Conservation (phyloP, 2,329 filamentous ascomycete genomes). For the Coniochaeta sp. region DNA sequence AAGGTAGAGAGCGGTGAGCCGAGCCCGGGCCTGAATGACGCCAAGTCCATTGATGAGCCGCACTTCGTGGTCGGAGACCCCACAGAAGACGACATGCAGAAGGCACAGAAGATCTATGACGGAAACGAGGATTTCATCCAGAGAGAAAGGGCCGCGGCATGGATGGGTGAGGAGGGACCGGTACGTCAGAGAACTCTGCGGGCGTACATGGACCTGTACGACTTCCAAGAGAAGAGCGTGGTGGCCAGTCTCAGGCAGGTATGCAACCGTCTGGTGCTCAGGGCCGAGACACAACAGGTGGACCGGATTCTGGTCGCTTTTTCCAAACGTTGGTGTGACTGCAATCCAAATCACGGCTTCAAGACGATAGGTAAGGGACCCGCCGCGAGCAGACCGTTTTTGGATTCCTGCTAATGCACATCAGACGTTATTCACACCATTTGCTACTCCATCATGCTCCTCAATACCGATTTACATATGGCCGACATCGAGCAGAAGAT, state of each 20-base stretch:
- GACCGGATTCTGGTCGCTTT: conserved; percentile 90
- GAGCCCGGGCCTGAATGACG: conserved; percentile 24
- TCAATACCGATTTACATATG: conserved; percentile 93
- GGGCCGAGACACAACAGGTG: conserved; percentile 92
- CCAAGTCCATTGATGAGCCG: conserved; percentile 48
- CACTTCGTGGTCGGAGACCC: conserved; percentile 51
- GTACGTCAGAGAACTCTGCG: conserved; percentile 50
- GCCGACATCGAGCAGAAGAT: conserved; percentile 96
- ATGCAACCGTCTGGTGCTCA: conserved; percentile 73
- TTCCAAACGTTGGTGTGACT: conserved; percentile 84
- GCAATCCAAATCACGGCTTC: conserved; percentile 90
- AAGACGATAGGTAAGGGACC: conserved; percentile 66
- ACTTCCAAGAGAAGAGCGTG: conserved; percentile 77
- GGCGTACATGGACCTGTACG: conserved; percentile 90
- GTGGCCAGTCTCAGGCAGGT: conserved; percentile 71
- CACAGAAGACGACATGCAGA: conserved; percentile 64
- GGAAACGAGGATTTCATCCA: conserved; percentile 75
- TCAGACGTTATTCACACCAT: conserved; percentile 93
- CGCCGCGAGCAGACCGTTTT: background rate
- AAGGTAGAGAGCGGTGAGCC: conserved; percentile 33
- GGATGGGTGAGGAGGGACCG: conserved; percentile 72
- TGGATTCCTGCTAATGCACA: background rate
- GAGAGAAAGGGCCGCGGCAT: conserved; percentile 75
- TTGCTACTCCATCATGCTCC: conserved; percentile 87
- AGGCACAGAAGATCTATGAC: conserved; percentile 76